A percentile compares a stretch with the other conserved stretches of the same genome.
phyloP scores from a whole-genome alignment of 371 early-diverging fungal genomes.

The Mucor indicus region DNA sequence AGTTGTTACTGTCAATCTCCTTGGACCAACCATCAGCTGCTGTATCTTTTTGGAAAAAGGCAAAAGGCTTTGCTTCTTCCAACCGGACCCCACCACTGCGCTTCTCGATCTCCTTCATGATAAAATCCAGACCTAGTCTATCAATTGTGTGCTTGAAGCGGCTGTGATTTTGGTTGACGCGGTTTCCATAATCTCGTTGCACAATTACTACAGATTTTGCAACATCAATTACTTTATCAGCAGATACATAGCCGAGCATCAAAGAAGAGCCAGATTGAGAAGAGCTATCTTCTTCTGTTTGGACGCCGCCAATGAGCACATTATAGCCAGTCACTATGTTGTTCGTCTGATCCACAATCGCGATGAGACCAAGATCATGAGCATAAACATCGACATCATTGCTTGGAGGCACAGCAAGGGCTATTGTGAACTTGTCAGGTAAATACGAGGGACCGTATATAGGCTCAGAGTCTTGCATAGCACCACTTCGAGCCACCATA shows the following conservation, averaged over 20 bases:
- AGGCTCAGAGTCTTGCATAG: slow-evolving; percentile 80
- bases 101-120: slow-evolving; percentile 76
- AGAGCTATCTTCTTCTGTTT: slow-evolving; percentile 91
- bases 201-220: slow-evolving; percentile 82
- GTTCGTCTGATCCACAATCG: slow-evolving; percentile 53
- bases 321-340: slow-evolving; percentile 81
- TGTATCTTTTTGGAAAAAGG: slow-evolving; percentile 76
- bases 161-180: slow-evolving; percentile 91
- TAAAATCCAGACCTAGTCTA: slow-evolving; percentile 83
- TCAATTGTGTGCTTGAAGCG: slow-evolving; percentile 95
- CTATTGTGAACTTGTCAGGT: slow-evolving; percentile 91
- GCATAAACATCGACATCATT: slow-evolving; percentile 95
- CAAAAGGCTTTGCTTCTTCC: slow-evolving; percentile 59
- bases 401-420: slow-evolving; percentile 87
- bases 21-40: slow-evolving; percentile 92
- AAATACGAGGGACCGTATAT: slow-evolving; percentile 87
- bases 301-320: slow-evolving; percentile 89
- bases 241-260: slow-evolving; percentile 71
- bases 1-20: slow-evolving; percentile 63
- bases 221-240: slow-evolving; percentile 69
- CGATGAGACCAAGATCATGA: slow-evolving; percentile 88
- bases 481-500: slow-evolving; percentile 71
- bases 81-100: slow-evolving; percentile 70
- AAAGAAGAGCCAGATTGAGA: slow-evolving; percentile 84
- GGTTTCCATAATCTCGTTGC: slow-evolving; percentile 90